These are phyloP conservation scores for Beauveria pseudobassiana DNA, from an alignment of 2,329 filamentous ascomycete genomes.

Conservation along the genomic window DNA sequence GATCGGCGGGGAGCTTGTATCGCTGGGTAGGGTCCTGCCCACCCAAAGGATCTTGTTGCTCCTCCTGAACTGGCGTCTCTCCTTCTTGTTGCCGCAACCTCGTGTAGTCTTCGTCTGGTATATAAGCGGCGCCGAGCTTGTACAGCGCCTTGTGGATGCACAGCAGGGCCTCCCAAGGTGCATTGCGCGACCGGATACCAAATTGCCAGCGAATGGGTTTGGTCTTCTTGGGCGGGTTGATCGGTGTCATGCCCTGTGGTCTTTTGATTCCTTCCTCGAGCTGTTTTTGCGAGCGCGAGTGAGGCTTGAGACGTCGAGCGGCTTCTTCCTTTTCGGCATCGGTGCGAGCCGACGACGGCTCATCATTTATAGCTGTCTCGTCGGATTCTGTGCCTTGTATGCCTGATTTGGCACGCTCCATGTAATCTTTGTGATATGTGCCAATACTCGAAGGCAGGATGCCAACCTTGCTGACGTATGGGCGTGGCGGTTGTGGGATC, in stretches of 20 bases:
- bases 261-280: constrained; percentile 56
- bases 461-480: constrained; percentile 76
- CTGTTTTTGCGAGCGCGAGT: constrained; percentile 64
- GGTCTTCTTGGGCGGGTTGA: constrained; percentile 58
- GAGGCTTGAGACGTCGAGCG: constrained; percentile 74
- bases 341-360: constrained; percentile 44
- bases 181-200: constrained; percentile 88
- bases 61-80: constrained; percentile 30
- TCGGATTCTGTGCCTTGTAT: constrained; percentile 35
- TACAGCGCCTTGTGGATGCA: constrained; percentile 90
- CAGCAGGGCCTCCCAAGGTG: constrained; percentile 86
- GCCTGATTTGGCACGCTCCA: constrained; percentile 61
- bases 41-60: constrained; percentile 27
- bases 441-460: constrained; percentile 88
- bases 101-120: constrained; percentile 55
- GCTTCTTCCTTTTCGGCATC: constrained; percentile 76
- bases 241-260: constrained; percentile 56
- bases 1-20: constrained; percentile 85
- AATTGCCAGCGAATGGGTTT: constrained; percentile 95
- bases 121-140: constrained; percentile 85
- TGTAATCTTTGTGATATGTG: constrained; percentile 82
- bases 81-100: constrained; percentile 21
- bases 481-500: constrained; percentile 42
- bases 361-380: constrained; percentile 38
- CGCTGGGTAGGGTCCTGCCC: constrained; percentile 49